phyloP scores from a whole-genome alignment of 139 green algal species.

The Coccomyxa sp. region DNA sequence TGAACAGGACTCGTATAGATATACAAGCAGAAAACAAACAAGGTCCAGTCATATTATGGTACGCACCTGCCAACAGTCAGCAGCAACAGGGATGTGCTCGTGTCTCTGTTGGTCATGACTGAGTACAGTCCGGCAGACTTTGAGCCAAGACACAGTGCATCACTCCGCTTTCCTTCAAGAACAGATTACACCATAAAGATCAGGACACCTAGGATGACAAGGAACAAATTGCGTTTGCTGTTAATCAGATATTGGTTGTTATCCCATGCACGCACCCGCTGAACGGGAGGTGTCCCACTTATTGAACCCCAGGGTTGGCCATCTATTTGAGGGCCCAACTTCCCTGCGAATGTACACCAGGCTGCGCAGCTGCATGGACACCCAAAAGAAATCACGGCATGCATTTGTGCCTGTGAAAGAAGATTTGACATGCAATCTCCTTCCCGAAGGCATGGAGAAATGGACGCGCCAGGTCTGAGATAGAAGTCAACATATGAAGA shows the following conservation, averaged over 20 bases:
- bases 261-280: not conserved
- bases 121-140: slow-evolving; percentile 34
- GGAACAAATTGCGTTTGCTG: not conserved
- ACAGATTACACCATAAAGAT: not conserved
- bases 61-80: slow-evolving; percentile 27
- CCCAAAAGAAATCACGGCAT: not conserved
- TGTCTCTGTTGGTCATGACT: slow-evolving; percentile 18
- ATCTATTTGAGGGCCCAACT: not conserved
- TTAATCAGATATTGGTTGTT: not conserved
- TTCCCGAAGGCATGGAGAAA: too few species aligned
- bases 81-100: slow-evolving; percentile 12
- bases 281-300: slow-evolving; percentile 39
- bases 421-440: too few species aligned
- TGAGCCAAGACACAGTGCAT: slow-evolving; percentile 35
- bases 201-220: not conserved
- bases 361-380: not conserved
- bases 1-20: not conserved
- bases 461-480: too few species aligned
- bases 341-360: not conserved
- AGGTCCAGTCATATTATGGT: not conserved
- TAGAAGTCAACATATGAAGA: not conserved
- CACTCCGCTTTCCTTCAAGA: slow-evolving; percentile 8
- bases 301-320: slow-evolving; percentile 10
- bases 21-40: not conserved
- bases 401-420: too few species aligned